Evolutionary conservation across 1,284 basidiomycete genomes (phyloP).

Genomic region (Boletus holoroseus): DNA sequence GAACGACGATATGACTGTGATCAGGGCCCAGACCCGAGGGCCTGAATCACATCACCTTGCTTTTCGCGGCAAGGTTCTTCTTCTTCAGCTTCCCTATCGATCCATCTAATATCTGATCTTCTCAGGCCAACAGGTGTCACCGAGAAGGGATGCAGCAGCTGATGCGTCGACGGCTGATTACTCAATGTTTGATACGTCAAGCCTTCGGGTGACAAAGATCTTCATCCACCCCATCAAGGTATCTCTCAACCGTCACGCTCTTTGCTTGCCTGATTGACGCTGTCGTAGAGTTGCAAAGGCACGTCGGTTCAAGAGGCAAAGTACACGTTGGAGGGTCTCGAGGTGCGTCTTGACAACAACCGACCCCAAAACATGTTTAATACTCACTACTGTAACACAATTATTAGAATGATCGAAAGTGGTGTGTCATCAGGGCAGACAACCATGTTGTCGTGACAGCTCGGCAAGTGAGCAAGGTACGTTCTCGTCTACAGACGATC

Average conservation of each 20-base stretch:
- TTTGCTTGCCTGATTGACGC: constrained; percentile 3
- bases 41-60: not conserved
- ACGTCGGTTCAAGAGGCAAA: constrained; percentile 50
- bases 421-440: constrained; percentile 58
- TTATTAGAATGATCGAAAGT: constrained; percentile 59
- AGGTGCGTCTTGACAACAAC: constrained; percentile 40
- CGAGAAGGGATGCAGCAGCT: not conserved
- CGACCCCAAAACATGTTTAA: not conserved
- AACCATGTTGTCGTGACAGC: constrained; percentile 58
- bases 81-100: not conserved
- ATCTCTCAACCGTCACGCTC: constrained; percentile 3
- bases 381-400: not conserved
- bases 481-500: constrained; percentile 9
- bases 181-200: constrained; percentile 29
- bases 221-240: constrained; percentile 68
- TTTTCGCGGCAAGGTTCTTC: not conserved
- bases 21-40: not conserved
- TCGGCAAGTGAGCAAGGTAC: constrained; percentile 55
- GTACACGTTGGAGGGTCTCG: constrained; percentile 59
- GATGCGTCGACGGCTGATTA: constrained; percentile 6
- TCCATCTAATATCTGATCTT: constrained; percentile 15
- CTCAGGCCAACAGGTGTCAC: constrained; percentile 7
- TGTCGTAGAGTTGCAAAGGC: constrained; percentile 54
- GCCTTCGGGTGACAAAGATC: constrained; percentile 53
- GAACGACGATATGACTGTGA: not conserved